These are phyloP conservation scores for Trametes versicolor DNA, from an alignment of 1,284 basidiomycete species.

Conservation along the genomic window DNA sequence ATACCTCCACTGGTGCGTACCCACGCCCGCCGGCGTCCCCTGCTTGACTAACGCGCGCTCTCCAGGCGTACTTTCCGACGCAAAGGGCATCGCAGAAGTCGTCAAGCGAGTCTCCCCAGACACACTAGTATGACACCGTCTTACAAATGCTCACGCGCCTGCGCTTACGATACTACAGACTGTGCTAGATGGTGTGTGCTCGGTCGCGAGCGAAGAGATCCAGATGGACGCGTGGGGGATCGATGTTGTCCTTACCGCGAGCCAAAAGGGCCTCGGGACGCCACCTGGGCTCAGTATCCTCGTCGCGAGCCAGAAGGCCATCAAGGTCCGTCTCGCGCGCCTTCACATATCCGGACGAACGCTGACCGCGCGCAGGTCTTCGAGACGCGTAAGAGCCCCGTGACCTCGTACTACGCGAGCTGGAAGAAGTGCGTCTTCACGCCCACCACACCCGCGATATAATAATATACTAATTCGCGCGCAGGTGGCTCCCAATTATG, in stretches of 20 bases:
- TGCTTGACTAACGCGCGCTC: neutral
- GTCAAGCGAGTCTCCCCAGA: constrained; percentile 87
- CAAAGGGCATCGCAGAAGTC: constrained; percentile 80
- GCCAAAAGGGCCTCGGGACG: constrained; percentile 94
- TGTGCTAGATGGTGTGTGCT: constrained; percentile 93
- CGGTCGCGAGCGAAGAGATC: constrained; percentile 97
- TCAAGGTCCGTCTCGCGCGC: constrained; percentile 57
- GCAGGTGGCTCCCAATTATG: constrained; percentile 94
- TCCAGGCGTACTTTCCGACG: constrained; percentile 85
- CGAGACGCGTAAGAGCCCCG: constrained; percentile 74
- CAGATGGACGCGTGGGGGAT: constrained; percentile 94
- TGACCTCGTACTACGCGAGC: constrained; percentile 87
- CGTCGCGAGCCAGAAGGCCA: constrained; percentile 83
- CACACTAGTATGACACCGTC: constrained; percentile 67
- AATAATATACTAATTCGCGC: constrained; percentile 10
- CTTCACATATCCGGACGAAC: neutral
- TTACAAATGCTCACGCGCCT: too few species aligned
- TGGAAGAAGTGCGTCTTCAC: constrained; percentile 77
- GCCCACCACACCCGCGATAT: neutral
- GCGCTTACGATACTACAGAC: constrained; percentile 53
- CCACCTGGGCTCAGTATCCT: constrained; percentile 96
- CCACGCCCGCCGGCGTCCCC: neutral
- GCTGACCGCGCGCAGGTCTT: constrained; percentile 57
- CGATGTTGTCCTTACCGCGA: constrained; percentile 90
- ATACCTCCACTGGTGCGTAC: constrained; percentile 83